These are phyloP conservation scores for Lodderomyces oxycetoniae DNA, from an alignment of 1,139 yeast species.

Conservation along the genomic window DNA sequence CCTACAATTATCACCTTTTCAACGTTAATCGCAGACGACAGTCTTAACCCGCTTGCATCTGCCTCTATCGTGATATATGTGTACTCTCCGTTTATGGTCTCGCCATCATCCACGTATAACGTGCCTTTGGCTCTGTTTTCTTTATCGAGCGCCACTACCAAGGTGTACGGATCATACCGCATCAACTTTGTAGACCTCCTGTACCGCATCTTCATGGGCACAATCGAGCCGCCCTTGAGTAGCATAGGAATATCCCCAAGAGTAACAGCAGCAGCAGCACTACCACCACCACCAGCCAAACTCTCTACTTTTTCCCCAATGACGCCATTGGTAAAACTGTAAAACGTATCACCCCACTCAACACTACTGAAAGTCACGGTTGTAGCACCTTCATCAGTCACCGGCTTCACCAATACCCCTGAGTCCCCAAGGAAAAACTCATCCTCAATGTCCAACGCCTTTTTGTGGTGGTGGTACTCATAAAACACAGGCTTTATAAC, in stretches of 20 bases:
- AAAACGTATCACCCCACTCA: conserved; percentile 51
- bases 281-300: too few relatives aligned
- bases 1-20: conserved; percentile 51
- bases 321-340: conserved; percentile 47
- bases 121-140: conserved; percentile 47
- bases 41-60: background rate
- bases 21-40: conserved; percentile 37
- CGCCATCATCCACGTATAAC: conserved; percentile 82
- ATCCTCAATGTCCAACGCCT: conserved; percentile 60
- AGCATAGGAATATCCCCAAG: conserved; percentile 67
- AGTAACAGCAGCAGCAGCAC: background rate
- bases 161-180: conserved; percentile 78
- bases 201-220: conserved; percentile 63
- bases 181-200: conserved; percentile 78
- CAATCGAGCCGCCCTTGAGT: conserved; percentile 72
- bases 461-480: conserved; percentile 44
- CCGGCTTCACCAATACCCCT: conserved; percentile 79
- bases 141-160: conserved; percentile 57
- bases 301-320: conserved; percentile 4
- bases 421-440: conserved; percentile 73
- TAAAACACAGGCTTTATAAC: conserved; percentile 73
- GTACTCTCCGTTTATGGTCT: conserved; percentile 42
- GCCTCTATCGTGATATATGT: conserved; percentile 6
- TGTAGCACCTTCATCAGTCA: conserved; percentile 52
- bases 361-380: conserved; percentile 48